Evolutionary conservation across 1,284 basidiomycete species (phyloP).

Genomic region (Naganishia cerealis): DNA sequence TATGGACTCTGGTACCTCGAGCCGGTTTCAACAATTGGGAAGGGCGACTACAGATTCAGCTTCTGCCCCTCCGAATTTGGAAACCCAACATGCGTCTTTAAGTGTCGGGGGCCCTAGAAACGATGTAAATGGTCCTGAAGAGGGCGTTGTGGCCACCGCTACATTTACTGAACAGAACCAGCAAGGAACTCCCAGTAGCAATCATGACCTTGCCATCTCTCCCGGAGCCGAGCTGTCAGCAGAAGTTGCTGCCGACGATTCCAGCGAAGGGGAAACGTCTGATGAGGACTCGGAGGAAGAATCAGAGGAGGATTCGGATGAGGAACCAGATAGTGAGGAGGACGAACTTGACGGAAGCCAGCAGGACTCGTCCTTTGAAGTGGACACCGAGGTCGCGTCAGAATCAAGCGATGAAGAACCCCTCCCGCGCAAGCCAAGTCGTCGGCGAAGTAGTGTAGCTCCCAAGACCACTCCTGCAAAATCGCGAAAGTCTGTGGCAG

Average conservation of each 20-base stretch:
- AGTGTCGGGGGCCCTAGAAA: neutral
- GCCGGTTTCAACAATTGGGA: neutral
- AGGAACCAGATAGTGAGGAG: constrained; percentile 39
- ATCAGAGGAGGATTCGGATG: constrained; percentile 37
- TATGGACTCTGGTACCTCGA: neutral
- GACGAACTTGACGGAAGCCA: constrained; percentile 44
- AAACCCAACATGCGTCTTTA: neutral
- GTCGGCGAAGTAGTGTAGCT: constrained; percentile 16
- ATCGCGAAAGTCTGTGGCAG: neutral
- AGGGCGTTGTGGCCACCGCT: neutral
- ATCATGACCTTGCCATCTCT: neutral
- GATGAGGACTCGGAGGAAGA: constrained; percentile 14
- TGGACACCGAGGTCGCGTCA: constrained; percentile 38
- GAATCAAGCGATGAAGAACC: constrained; percentile 28
- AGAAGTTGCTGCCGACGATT: constrained; percentile 31
- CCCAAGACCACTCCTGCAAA: neutral
- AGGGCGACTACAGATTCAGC: neutral
- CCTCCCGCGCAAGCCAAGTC: constrained; percentile 5
- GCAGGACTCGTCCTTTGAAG: constrained; percentile 41
- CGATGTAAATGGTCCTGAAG: neutral
- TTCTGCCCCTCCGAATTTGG: neutral
- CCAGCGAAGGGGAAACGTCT: constrained; percentile 2
- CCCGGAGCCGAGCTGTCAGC: neutral
- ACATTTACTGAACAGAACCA: neutral
- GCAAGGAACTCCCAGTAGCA: neutral